Evolutionary conservation across 768 basidiomycete genomes (phyloP).

Genomic region (Kwoniella botswanensis): DNA sequence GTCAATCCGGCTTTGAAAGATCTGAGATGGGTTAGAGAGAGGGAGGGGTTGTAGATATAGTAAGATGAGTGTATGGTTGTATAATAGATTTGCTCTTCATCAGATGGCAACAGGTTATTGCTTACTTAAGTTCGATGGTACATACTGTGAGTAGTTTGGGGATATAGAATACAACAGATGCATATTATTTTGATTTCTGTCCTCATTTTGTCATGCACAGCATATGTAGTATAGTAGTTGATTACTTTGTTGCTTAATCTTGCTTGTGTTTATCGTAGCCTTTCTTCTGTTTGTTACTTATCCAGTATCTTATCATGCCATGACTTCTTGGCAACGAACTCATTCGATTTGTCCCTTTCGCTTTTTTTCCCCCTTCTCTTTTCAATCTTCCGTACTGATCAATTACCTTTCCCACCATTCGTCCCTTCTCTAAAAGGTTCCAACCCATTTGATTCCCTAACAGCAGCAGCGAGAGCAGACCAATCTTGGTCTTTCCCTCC

Average conservation of each 20-base stretch:
- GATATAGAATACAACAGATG: neutral
- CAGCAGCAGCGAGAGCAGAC: conserved; percentile 19
- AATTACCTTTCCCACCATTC: conserved; percentile 17
- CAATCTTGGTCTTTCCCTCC: conserved; percentile 26
- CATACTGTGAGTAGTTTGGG: neutral
- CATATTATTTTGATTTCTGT: too few relatives aligned
- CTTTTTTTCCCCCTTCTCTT: neutral
- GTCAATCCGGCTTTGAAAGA: conserved; percentile 68
- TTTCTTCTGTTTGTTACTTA: too few relatives aligned
- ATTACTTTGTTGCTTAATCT: too few relatives aligned
- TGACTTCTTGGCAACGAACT: too few relatives aligned
- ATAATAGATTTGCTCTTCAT: neutral
- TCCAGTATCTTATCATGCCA: too few relatives aligned
- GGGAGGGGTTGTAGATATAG: conserved; percentile 15
- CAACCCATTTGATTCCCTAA: conserved; percentile 20
- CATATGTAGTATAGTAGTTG: too few relatives aligned
- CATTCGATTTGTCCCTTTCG: too few relatives aligned
- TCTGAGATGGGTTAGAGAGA: conserved; percentile 20
- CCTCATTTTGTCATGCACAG: too few relatives aligned
- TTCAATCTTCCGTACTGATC: neutral
- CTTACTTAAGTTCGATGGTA: neutral
- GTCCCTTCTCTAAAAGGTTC: conserved; percentile 30
- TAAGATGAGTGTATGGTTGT: neutral
- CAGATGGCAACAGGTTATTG: neutral
- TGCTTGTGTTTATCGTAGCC: too few relatives aligned